Evolutionary conservation across 345 rosid species (phyloP), one percentile per base, ranked within the genome.

Genomic region (Noccaea caerulescens): DNA sequence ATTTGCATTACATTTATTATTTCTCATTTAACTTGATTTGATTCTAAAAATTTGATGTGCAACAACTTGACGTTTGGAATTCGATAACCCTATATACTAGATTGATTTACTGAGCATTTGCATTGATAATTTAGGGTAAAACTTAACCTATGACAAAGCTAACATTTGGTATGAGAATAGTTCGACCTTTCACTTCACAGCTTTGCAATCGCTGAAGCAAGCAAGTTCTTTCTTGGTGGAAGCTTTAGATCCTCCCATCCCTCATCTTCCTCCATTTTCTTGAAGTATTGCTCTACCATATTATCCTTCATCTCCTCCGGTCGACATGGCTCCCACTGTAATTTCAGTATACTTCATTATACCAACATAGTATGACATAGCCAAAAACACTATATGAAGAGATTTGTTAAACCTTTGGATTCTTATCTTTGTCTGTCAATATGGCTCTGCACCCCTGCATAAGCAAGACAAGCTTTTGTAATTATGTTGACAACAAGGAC

Each of bases 401-500:
- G 11, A 10, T 16, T 38, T 53, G 43, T 41, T 36, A 14, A 50
- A 88, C 98, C 96, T 88, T 86, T 6, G 95, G 95, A 54, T 82
- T 92, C 84, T 39, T 87, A 78, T 86, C 98, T 79, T 92, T 92
- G 54, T 89, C 98, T 60, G 86, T 13, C 70, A 92, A 81, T 47
- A 90, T 78, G 64, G 98, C 90, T 80, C 98, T 85, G 77, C 87
- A 86, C 59, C 98, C 98, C 98, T 90, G 84, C 71, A 79, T n/a
- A 42, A 43, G 18, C 7, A 72, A 71, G 25, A 33, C 5, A 16
- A 4, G 0, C 10, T 6, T 0, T 36, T 34, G 8, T 55, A 12
- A 9, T 1, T 33, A 46, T 37, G 33, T 16, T 5, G 13, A 8
- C 41, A 52, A 53, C 50, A 38, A 62, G 9, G 36, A 41, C 36